A percentile compares a stretch with the other conserved stretches of the same genome.
phyloP scores from a whole-genome alignment of 768 basidiomycete species.

The Boletellus ananiceps region DNA sequence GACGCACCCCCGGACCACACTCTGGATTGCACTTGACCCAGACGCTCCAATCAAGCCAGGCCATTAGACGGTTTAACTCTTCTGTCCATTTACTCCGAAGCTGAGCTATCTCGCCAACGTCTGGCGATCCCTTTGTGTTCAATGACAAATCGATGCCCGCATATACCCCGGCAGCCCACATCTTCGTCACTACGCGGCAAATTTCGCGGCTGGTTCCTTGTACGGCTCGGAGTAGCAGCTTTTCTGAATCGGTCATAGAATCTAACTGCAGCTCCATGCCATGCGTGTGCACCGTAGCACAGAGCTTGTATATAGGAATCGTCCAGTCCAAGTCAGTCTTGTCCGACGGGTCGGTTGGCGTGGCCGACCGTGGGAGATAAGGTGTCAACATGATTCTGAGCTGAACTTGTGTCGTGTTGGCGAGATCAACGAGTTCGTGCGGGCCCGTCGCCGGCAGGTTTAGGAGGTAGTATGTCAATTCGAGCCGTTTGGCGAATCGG shows the following conservation, averaged over 20 bases:
- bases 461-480: slow-evolving; percentile 22
- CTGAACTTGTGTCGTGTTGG: slow-evolving; percentile 16
- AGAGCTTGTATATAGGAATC: slow-evolving; percentile 24
- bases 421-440: not conserved
- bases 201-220: slow-evolving; percentile 39
- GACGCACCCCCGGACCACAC: slow-evolving; percentile 40
- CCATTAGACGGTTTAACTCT: slow-evolving; percentile 31
- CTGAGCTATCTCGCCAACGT: not conserved
- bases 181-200: slow-evolving; percentile 39
- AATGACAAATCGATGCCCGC: slow-evolving; percentile 16
- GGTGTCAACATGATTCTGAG: slow-evolving; percentile 26
- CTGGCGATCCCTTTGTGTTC: not conserved
- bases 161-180: slow-evolving; percentile 42
- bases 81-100: slow-evolving; percentile 30
- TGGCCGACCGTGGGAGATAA: slow-evolving; percentile 18
- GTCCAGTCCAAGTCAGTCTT: slow-evolving; percentile 23
- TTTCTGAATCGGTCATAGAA: slow-evolving; percentile 28
- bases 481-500: slow-evolving; percentile 30
- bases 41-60: slow-evolving; percentile 48
- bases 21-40: slow-evolving; percentile 47
- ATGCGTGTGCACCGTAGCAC: slow-evolving; percentile 27
- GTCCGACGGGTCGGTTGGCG: not conserved
- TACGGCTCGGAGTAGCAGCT: slow-evolving; percentile 22
- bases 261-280: not conserved
- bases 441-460: not conserved